Conservation (phyloP, 2,329 filamentous ascomycete species). For the Stemphylium beticola region DNA sequence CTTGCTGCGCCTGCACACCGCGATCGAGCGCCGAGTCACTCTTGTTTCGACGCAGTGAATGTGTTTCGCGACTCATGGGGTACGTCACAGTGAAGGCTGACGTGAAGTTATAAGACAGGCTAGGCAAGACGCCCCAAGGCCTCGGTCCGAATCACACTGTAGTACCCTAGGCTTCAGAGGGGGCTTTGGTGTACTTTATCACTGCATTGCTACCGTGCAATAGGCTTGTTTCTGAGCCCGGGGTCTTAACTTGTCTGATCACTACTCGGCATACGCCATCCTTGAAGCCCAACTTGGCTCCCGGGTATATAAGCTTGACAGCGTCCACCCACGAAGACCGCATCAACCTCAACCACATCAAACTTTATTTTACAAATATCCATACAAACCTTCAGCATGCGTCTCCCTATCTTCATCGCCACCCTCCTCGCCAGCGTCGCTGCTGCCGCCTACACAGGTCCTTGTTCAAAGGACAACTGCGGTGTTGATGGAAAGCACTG, state of each 20-base stretch:
- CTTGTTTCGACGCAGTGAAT: slow-evolving; percentile 8
- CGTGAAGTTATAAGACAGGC: neutral
- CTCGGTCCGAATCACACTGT: neutral
- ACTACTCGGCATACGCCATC: no score
- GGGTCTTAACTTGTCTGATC: no score
- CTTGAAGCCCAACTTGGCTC: no score
- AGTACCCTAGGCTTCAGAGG: no score
- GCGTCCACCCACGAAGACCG: neutral
- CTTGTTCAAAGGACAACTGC: slow-evolving; percentile 20
- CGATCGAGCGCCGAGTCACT: slow-evolving; percentile 11
- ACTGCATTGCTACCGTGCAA: no score
- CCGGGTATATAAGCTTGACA: no score
- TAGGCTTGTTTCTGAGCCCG: no score
- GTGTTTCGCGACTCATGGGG: slow-evolving; percentile 7
- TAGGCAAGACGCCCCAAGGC: neutral
- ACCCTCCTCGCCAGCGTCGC: slow-evolving; percentile 23
- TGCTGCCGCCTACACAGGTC: slow-evolving; percentile 26
- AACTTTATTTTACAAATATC: neutral
- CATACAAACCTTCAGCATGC: slow-evolving; percentile 14
- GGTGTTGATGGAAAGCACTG: slow-evolving; percentile 17
- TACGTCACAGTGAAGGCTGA: neutral
- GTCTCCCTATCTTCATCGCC: slow-evolving; percentile 19
- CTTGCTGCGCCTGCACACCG: neutral
- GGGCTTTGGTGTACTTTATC: no score
- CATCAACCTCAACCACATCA: neutral